Evolutionary conservation across 768 basidiomycete genomes (phyloP).

Genomic region (Lactifluus volemus): DNA sequence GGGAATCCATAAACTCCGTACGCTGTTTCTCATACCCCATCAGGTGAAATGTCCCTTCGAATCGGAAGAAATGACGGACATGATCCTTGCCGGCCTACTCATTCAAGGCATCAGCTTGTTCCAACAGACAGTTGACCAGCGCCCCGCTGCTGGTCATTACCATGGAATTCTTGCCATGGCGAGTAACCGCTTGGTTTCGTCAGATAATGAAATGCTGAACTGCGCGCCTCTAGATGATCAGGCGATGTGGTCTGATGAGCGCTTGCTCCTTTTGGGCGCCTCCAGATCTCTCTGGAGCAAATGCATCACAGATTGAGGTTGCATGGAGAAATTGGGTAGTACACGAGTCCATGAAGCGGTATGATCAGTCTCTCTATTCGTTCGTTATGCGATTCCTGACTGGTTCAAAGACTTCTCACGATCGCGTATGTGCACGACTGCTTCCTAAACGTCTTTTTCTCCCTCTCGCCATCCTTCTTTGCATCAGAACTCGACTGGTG

Average conservation of each 20-base stretch:
- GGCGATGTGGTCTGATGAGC: constrained; percentile 31
- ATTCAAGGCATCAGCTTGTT: constrained; percentile 43
- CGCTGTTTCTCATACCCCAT: background rate
- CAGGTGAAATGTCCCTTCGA: constrained; percentile 13
- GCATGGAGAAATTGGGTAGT: constrained; percentile 45
- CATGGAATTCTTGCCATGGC: constrained; percentile 48
- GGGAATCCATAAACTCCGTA: constrained; percentile 15
- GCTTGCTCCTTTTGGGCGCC: constrained; percentile 35
- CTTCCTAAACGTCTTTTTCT: constrained; percentile 40
- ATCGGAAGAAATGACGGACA: constrained; percentile 20
- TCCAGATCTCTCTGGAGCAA: constrained; percentile 23
- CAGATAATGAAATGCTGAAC: background rate
- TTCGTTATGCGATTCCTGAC: background rate
- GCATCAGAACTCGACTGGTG: constrained; percentile 36
- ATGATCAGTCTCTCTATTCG: constrained; percentile 14
- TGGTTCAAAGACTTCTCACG: constrained; percentile 9
- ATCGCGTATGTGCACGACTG: constrained; percentile 46
- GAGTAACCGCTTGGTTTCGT: constrained; percentile 18
- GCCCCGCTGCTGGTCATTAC: constrained; percentile 37
- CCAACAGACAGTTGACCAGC: constrained; percentile 36
- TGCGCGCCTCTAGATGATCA: constrained; percentile 24
- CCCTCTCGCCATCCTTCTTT: constrained; percentile 37
- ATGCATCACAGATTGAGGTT: constrained; percentile 29
- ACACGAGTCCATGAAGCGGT: constrained; percentile 47
- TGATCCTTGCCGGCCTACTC: constrained; percentile 37